These are phyloP conservation scores for Arabidopsis hybrid DNA, from an alignment of 441 rosid genomes.

Conservation along the genomic window DNA sequence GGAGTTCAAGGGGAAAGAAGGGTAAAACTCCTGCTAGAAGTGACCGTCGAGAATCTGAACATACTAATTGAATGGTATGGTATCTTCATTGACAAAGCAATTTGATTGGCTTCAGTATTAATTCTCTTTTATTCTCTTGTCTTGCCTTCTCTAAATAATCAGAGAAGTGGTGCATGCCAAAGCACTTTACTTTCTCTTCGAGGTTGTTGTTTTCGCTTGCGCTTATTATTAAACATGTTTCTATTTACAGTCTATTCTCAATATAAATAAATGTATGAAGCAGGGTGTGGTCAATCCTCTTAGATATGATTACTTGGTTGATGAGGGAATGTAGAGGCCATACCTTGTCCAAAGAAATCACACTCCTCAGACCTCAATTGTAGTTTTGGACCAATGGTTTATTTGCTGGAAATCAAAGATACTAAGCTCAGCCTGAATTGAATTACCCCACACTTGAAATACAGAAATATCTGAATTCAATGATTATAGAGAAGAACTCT, in stretches of 20 bases:
- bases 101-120: constrained; percentile 23
- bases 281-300: background rate
- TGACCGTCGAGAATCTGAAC: constrained; percentile 44
- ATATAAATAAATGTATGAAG: constrained; percentile 15
- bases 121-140: background rate
- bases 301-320: background rate
- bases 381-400: background rate
- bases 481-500: background rate
- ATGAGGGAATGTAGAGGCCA: background rate
- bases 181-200: constrained; percentile 37
- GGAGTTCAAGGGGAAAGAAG: constrained; percentile 47
- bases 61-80: constrained; percentile 42
- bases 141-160: constrained; percentile 38
- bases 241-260: background rate
- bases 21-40: constrained; percentile 48
- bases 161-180: constrained; percentile 33
- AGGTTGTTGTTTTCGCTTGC: constrained; percentile 33
- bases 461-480: background rate
- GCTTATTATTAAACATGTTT: background rate
- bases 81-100: constrained; percentile 17
- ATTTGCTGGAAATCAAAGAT: too few relatives aligned
- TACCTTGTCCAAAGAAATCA: background rate
- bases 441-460: background rate
- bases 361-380: background rate
- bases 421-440: background rate